Conservation (phyloP, 352 stramenopile genomes). For the Phytophthora lateralis region DNA sequence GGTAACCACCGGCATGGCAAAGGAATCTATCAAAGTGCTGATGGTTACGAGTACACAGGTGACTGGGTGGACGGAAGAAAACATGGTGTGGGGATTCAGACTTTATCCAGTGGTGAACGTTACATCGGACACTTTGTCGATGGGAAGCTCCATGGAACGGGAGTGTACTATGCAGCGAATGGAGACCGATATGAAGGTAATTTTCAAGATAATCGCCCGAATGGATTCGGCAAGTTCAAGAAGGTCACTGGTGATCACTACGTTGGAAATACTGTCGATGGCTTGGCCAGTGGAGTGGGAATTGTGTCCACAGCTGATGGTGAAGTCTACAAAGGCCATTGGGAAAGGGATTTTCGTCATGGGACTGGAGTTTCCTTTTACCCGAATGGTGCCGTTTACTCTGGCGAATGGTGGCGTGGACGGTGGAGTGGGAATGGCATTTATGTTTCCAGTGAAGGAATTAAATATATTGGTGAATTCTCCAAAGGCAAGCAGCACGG, state of each 20-base stretch:
- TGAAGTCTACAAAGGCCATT: slow-evolving; percentile 91
- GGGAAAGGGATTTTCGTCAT: slow-evolving; percentile 64
- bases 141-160: slow-evolving; percentile 80
- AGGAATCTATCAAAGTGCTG: slow-evolving; percentile 65
- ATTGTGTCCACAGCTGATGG: slow-evolving; percentile 78
- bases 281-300: slow-evolving; percentile 77
- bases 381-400: slow-evolving; percentile 76
- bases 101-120: slow-evolving; percentile 73
- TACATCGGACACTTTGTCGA: slow-evolving; percentile 87
- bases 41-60: slow-evolving; percentile 68
- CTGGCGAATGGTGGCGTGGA: slow-evolving; percentile 69
- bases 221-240: slow-evolving; percentile 70
- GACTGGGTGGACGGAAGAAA: slow-evolving; percentile 78
- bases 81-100: slow-evolving; percentile 85
- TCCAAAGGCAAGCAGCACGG: slow-evolving; percentile 63
- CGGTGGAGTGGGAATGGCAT: slow-evolving; percentile 61
- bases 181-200: slow-evolving; percentile 88
- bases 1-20: slow-evolving; percentile 68
- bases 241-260: slow-evolving; percentile 73
- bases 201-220: slow-evolving; percentile 48
- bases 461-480: slow-evolving; percentile 73
- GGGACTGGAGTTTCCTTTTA: slow-evolving; percentile 79
- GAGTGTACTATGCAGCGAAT: slow-evolving; percentile 61
- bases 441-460: slow-evolving; percentile 71
- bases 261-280: slow-evolving; percentile 65